Conservation (phyloP, 495 filamentous ascomycete species). For the Penicillium tannophilum region DNA sequence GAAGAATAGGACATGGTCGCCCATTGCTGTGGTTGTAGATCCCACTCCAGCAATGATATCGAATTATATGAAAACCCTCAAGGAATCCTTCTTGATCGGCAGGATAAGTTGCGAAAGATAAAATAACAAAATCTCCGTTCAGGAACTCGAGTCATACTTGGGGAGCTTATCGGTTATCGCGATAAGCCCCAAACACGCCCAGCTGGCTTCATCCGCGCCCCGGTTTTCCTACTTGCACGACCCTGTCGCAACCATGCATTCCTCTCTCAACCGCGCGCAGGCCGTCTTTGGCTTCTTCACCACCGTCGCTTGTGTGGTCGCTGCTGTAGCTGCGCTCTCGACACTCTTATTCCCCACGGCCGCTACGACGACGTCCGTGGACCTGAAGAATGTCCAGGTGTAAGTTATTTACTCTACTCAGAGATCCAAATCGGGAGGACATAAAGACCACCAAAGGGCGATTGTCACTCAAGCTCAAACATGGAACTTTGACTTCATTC, state of each 20-base stretch:
- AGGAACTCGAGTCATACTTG: neutral
- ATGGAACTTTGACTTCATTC: neutral
- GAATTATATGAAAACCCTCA: neutral
- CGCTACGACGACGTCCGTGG: constrained; percentile 62
- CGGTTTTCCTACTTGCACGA: neutral
- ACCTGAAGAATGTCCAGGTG: constrained; percentile 82
- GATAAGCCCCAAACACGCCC: constrained; percentile 34
- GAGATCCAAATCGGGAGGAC: neutral
- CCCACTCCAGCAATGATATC: neutral
- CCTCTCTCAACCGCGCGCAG: constrained; percentile 77
- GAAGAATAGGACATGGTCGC: constrained; percentile 56
- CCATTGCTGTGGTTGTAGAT: constrained; percentile 26
- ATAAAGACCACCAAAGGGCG: neutral
- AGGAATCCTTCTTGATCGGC: neutral
- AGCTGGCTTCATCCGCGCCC: constrained; percentile 40
- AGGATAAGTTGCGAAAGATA: neutral
- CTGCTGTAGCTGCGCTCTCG: constrained; percentile 74
- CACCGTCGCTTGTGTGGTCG: constrained; percentile 83
- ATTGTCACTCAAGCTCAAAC: neutral
- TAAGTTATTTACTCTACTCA: constrained; percentile 48
- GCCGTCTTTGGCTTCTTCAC: constrained; percentile 98
- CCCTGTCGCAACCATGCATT: constrained; percentile 66
- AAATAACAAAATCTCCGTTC: neutral
- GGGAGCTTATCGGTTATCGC: constrained; percentile 21
- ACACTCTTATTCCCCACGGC: constrained; percentile 70